Evolutionary conservation across 2,329 filamentous ascomycete genomes (phyloP).

Genomic region (Fusarium tanahbumbuense): DNA sequence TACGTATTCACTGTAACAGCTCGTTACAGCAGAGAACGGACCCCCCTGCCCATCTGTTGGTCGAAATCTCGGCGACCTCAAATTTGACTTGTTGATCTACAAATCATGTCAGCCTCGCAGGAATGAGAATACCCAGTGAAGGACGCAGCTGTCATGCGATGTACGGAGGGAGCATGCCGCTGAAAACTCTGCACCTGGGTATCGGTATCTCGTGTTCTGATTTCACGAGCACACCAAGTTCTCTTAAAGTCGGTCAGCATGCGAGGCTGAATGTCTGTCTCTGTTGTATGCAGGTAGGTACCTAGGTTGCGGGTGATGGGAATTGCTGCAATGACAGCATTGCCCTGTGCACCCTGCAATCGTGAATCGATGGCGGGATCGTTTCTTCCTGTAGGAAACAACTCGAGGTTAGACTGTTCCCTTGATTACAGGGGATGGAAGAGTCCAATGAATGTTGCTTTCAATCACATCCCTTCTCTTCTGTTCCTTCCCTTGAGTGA

Average conservation of each 20-base stretch:
- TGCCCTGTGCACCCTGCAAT: slow-evolving; percentile 33
- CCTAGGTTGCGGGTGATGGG: not conserved
- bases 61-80: slow-evolving; percentile 39
- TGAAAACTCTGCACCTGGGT: slow-evolving; percentile 21
- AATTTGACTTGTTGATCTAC: slow-evolving; percentile 21
- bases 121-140: slow-evolving; percentile 27
- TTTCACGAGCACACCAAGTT: slow-evolving; percentile 34
- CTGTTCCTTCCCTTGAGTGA: slow-evolving; percentile 3
- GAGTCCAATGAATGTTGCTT: slow-evolving; percentile 9
- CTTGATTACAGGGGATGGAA: slow-evolving; percentile 17
- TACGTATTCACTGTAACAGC: slow-evolving; percentile 25
- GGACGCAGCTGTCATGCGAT: slow-evolving; percentile 33
- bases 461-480: slow-evolving; percentile 1
- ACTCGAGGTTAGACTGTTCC: slow-evolving; percentile 26
- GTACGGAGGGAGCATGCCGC: slow-evolving; percentile 37
- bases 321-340: slow-evolving; percentile 23
- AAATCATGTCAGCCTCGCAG: slow-evolving; percentile 38
- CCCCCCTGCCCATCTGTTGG: slow-evolving; percentile 32
- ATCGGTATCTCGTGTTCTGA: slow-evolving; percentile 22
- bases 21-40: slow-evolving; percentile 1
- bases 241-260: slow-evolving; percentile 32
- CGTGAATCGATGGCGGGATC: slow-evolving; percentile 25
- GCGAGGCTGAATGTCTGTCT: slow-evolving; percentile 26
- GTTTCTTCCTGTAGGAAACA: slow-evolving; percentile 28
- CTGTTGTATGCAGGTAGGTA: not conserved